Percentiles rank a stretch among this genome's conserved stretches.
Conservation (phyloP, 169 alveolate species). For the Eimeria sp. region DNA sequence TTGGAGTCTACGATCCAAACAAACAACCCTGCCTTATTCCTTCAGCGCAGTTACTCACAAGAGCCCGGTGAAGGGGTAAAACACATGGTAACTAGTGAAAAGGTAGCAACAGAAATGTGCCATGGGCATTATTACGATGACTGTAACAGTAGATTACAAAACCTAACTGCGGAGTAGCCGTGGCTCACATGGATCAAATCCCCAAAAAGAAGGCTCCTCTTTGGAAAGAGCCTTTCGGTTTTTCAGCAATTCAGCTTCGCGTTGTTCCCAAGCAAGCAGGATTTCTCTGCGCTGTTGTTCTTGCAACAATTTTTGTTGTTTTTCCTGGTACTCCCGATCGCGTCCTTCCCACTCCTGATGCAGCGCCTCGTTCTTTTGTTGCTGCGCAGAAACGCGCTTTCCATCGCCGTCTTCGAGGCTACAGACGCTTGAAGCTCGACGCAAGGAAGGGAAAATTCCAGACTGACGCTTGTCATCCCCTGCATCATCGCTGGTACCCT, state of each 20-base stretch:
- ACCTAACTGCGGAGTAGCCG: not conserved
- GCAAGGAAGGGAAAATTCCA: not conserved
- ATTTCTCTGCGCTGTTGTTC: slow-evolving; percentile 62
- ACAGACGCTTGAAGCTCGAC: slow-evolving; percentile 68
- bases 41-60: not conserved
- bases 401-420: slow-evolving; percentile 31
- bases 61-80: not conserved
- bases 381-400: slow-evolving; percentile 53
- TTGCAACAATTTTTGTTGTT: slow-evolving; percentile 17
- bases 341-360: slow-evolving; percentile 53
- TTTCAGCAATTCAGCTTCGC: slow-evolving; percentile 62
- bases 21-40: not conserved
- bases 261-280: slow-evolving; percentile 58
- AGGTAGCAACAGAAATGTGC: not conserved
- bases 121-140: not conserved
- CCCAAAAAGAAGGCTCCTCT: slow-evolving; percentile 71
- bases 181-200: slow-evolving; percentile 72
- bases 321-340: slow-evolving; percentile 72
- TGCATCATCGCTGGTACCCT: not conserved
- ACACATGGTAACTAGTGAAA: not conserved
- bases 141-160: not conserved
- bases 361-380: slow-evolving; percentile 58
- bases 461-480: not conserved
- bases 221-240: slow-evolving; percentile 67
- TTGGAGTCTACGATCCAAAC: not conserved